These are phyloP conservation scores for Gomphus bonarii DNA, from an alignment of 1,284 basidiomycete genomes.

Conservation along the genomic window DNA sequence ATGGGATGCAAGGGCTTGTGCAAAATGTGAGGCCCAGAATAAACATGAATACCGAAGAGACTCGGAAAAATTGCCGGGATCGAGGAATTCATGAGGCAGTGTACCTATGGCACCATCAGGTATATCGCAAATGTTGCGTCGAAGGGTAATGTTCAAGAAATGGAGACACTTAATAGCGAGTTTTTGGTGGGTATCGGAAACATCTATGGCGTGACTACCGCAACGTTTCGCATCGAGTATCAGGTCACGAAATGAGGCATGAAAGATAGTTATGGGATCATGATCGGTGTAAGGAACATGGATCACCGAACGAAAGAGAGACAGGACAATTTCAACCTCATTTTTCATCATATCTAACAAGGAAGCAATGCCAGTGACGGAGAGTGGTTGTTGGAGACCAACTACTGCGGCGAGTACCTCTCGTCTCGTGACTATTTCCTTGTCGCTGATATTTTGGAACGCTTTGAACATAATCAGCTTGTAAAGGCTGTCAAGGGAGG, in stretches of 20 bases:
- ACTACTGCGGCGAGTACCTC: too few species aligned
- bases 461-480: too few species aligned
- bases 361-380: too few species aligned
- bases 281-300: neutral
- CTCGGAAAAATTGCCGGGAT: neutral
- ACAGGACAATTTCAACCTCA: too few species aligned
- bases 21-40: neutral
- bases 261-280: neutral
- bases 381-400: too few species aligned
- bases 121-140: neutral
- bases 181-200: neutral
- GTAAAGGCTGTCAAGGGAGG: too few species aligned
- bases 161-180: neutral
- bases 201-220: neutral
- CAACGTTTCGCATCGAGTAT: neutral
- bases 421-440: too few species aligned
- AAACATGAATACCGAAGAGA: neutral
- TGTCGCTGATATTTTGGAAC: too few species aligned
- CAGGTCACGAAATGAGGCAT: neutral
- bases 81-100: neutral
- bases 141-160: neutral
- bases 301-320: too few species aligned
- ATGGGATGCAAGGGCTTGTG: neutral
- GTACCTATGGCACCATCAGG: neutral
- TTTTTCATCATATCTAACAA: too few species aligned